Evolutionary conservation across 2,329 filamentous ascomycete species (phyloP), one percentile per base, ranked within the genome.

Genomic region (Pleurostoma richardsiae): DNA sequence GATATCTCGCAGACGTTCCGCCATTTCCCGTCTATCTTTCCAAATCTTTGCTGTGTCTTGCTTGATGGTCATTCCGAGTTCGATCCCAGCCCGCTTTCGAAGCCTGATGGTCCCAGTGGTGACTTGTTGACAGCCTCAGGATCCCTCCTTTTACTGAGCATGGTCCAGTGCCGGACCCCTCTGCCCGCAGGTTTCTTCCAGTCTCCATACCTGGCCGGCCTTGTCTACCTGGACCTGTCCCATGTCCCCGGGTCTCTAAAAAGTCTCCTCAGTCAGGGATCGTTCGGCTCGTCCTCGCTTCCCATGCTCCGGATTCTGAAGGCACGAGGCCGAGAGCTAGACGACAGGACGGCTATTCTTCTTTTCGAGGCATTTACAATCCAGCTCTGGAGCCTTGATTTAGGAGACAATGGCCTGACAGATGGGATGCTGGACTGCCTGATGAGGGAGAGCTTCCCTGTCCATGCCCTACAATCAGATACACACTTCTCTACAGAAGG

Each of bases 341-440:
- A 73, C 27, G 68, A 77, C 47, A 45, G 47, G 1, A 59, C 64
- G 3, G 60, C 67, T 3, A 46, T 61, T 0, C 39, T 58, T 3
- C 51, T 71, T 39, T 54, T 76, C 56, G 52, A 56, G 48, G 51
- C 58, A 4, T 69, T 69, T 42, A 47, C 52, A 4, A 49, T 49
- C 8, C 71, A 66, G 29, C 58, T 83, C 8, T 83, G 80, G 79
- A 80, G 79, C 53, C 56, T 83, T 4, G 79, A 84, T 50, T 43
- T 83, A 1, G 65, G 69, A 36, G 45, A 69, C 5, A 85, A 84
- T 52, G 68, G 65, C 8, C 56, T 84, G 7, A 73, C 70, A 0
- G 79, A 83, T 53, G 53, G 36, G 3, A 53, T 63, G 4, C 54
- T 80, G 8, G 56, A 64, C 6, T 36, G 42, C 3, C 50, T 74